Percentiles rank a stretch among this genome's conserved stretches.
These are phyloP conservation scores for Gossypium armourianum DNA, from an alignment of 441 rosid species.

Conservation along the genomic window DNA sequence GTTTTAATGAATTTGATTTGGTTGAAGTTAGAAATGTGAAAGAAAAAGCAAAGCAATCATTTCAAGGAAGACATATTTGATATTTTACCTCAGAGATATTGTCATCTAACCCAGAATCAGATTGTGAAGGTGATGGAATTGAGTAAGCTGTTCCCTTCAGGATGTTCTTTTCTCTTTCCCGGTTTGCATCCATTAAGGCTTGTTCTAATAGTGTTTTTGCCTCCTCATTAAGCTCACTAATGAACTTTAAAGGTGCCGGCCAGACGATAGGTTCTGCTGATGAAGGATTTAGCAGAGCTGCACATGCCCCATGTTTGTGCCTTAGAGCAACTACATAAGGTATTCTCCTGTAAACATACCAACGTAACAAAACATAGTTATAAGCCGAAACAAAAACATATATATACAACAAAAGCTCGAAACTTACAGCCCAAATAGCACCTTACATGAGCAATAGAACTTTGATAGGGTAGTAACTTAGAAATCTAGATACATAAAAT, in stretches of 20 bases:
- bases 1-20: neutral
- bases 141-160: constrained; percentile 57
- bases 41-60: neutral
- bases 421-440: no score
- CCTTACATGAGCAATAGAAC: neutral
- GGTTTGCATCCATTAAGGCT: constrained; percentile 76
- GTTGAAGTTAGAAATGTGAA: neutral
- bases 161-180: constrained; percentile 71
- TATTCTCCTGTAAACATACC: constrained; percentile 52
- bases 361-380: neutral
- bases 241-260: constrained; percentile 93
- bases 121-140: constrained; percentile 52
- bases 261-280: constrained; percentile 92
- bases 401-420: no score
- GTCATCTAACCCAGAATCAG: constrained; percentile 43
- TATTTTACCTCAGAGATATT: constrained; percentile 64
- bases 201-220: constrained; percentile 67
- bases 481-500: neutral
- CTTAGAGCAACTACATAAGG: constrained; percentile 70
- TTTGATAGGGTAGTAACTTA: neutral
- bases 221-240: constrained; percentile 76
- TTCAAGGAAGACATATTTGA: neutral
- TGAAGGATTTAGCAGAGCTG: constrained; percentile 82
- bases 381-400: no score
- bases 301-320: constrained; percentile 69